Conservation (phyloP, 148 eudicot species). For the Dysphania ambrosioides region DNA sequence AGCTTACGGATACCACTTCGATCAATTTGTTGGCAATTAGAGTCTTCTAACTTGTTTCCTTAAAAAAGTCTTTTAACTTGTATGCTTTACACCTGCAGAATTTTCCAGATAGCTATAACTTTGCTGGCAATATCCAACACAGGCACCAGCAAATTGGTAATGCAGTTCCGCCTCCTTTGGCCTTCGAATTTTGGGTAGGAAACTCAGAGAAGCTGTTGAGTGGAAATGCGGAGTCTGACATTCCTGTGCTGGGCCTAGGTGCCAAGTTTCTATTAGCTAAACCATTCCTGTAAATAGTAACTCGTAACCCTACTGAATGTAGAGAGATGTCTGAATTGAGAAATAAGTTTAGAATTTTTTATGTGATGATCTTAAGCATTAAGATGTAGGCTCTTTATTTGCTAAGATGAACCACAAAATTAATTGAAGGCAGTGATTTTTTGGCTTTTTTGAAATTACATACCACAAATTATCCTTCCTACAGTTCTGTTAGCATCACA, state of each 20-base stretch:
- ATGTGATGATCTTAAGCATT: too few relatives aligned
- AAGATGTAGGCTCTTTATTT: too few relatives aligned
- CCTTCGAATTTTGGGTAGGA: conserved; percentile 84
- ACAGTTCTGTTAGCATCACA: too few relatives aligned
- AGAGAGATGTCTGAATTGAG: not conserved
- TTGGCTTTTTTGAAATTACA: too few relatives aligned
- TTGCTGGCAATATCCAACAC: conserved; percentile 69
- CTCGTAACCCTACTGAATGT: not conserved
- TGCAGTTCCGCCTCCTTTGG: conserved; percentile 93
- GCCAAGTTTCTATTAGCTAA: not conserved
- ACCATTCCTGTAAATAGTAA: not conserved
- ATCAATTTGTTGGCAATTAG: not conserved
- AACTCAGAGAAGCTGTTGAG: conserved; percentile 82
- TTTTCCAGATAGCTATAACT: conserved; percentile 76
- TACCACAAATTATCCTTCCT: too few relatives aligned
- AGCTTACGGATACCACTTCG: not conserved
- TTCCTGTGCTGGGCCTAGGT: not conserved
- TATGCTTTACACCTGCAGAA: conserved; percentile 44
- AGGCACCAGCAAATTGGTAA: conserved; percentile 93
- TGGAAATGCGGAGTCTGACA: conserved; percentile 19
- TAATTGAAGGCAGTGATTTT: too few relatives aligned
- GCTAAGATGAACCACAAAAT: too few relatives aligned
- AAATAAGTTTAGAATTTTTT: not conserved
- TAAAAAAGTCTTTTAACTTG: too few relatives aligned
- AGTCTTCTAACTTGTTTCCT: not conserved